Evolutionary conservation across 805 yeast species (phyloP).

Genomic region (Metschnikowia santaceciliae): DNA sequence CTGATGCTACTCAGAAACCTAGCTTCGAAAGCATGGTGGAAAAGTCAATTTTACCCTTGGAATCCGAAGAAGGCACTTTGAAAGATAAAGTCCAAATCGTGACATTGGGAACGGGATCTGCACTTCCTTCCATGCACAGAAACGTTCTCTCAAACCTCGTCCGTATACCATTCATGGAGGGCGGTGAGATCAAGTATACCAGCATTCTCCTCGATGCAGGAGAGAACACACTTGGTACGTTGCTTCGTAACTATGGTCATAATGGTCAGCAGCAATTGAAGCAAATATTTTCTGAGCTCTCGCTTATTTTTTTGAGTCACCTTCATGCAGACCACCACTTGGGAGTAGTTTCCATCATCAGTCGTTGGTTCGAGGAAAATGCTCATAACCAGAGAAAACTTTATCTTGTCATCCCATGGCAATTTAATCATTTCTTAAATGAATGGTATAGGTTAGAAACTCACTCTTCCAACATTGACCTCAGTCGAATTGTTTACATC

Average conservation of each 20-base stretch:
- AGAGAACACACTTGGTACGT: slow-evolving; percentile 78
- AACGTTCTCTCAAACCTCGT: slow-evolving; percentile 81
- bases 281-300: slow-evolving; percentile 55
- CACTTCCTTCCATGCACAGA: slow-evolving; percentile 78
- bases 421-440: slow-evolving; percentile 56
- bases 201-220: slow-evolving; percentile 86
- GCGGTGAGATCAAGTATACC: slow-evolving; percentile 28
- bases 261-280: slow-evolving; percentile 32
- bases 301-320: slow-evolving; percentile 73
- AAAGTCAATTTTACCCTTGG: slow-evolving; percentile 16
- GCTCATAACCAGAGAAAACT: slow-evolving; percentile 33
- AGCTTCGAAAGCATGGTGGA: slow-evolving; percentile 13
- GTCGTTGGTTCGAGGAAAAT: slow-evolving; percentile 58
- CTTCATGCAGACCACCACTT: slow-evolving; percentile 96
- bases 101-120: slow-evolving; percentile 91
- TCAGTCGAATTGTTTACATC: slow-evolving; percentile 45
- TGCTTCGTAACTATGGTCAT: slow-evolving; percentile 58
- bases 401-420: slow-evolving; percentile 71
- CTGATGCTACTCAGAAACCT: slow-evolving; percentile 19
- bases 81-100: slow-evolving; percentile 60
- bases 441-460: slow-evolving; percentile 63
- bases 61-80: slow-evolving; percentile 20
- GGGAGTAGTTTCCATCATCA: slow-evolving; percentile 69
- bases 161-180: slow-evolving; percentile 53
- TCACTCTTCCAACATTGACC: slow-evolving; percentile 23